Evolutionary conservation across 108 stramenopile genomes (phyloP).

Genomic region (Fragilariopsis cylindrus): DNA sequence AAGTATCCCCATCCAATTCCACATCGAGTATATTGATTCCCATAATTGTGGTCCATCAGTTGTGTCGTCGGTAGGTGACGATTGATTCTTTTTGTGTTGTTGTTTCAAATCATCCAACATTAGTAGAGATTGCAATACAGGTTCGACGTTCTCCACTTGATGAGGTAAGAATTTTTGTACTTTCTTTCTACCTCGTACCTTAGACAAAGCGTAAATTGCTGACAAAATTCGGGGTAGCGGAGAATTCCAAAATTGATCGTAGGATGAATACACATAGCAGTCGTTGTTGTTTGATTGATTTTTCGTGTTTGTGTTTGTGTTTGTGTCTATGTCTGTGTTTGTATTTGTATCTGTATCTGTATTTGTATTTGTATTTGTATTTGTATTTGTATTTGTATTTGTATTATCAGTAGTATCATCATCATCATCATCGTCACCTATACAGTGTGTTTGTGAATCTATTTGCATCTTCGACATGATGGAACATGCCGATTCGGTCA

Average conservation of each 20-base stretch:
- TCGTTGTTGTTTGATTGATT: slow-evolving; percentile 5
- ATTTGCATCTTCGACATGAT: slow-evolving; percentile 1
- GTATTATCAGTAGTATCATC: too few species aligned
- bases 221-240: slow-evolving; percentile 45
- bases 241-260: slow-evolving; percentile 25
- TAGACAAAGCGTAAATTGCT: slow-evolving; percentile 87
- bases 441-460: not conserved
- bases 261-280: too few species aligned
- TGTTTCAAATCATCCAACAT: slow-evolving; percentile 6
- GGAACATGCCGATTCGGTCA: slow-evolving; percentile 22
- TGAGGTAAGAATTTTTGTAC: slow-evolving; percentile 90
- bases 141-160: slow-evolving; percentile 89
- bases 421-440: too few species aligned
- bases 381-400: not conserved
- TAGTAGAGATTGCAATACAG: slow-evolving; percentile 65
- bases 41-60: slow-evolving; percentile 55
- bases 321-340: not conserved
- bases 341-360: not conserved
- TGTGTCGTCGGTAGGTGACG: not conserved
- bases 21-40: slow-evolving; percentile 92
- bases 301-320: not conserved
- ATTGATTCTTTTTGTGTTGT: slow-evolving; percentile 19
- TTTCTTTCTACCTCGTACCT: slow-evolving; percentile 90
- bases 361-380: not conserved
- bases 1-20: slow-evolving; percentile 95